Percentiles rank a stretch among this genome's conserved stretches.
Evolutionary conservation across 2,329 filamentous ascomycete species (phyloP).

Genomic region (Colletotrichum graminicola): DNA sequence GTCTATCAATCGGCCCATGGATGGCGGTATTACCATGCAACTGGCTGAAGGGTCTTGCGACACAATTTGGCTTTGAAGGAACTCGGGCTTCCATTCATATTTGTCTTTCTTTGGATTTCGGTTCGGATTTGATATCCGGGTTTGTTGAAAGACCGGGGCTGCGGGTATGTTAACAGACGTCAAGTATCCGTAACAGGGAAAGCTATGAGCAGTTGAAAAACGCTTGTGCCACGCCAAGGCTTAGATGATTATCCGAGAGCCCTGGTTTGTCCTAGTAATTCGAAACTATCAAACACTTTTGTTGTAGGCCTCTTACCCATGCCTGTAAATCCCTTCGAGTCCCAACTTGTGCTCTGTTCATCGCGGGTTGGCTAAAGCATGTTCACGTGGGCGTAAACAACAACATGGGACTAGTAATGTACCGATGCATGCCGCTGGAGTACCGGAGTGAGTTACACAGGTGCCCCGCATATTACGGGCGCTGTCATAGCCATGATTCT

Average conservation of each 20-base stretch:
- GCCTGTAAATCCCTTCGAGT: not conserved
- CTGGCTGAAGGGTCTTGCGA: too few species aligned
- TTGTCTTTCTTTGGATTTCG: not conserved
- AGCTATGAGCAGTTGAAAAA: not conserved
- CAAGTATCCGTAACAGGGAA: not conserved
- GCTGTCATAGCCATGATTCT: not conserved
- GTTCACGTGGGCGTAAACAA: not conserved
- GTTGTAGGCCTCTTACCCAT: not conserved
- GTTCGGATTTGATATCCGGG: not conserved
- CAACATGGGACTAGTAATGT: not conserved
- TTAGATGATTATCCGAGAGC: not conserved
- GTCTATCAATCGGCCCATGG: not conserved
- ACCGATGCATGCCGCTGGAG: not conserved
- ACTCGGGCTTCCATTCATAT: not conserved
- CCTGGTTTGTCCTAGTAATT: not conserved
- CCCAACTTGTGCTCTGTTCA: too few species aligned
- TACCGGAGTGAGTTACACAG: not conserved
- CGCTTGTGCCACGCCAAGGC: not conserved
- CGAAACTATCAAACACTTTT: not conserved
- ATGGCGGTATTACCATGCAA: not conserved
- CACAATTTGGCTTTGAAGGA: not conserved
- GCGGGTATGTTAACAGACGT: not conserved
- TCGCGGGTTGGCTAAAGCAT: not conserved
- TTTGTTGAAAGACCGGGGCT: not conserved
- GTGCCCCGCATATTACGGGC: not conserved